Evolutionary conservation across 306 rosid genomes (phyloP).

Genomic region (Rosa multiflora): DNA sequence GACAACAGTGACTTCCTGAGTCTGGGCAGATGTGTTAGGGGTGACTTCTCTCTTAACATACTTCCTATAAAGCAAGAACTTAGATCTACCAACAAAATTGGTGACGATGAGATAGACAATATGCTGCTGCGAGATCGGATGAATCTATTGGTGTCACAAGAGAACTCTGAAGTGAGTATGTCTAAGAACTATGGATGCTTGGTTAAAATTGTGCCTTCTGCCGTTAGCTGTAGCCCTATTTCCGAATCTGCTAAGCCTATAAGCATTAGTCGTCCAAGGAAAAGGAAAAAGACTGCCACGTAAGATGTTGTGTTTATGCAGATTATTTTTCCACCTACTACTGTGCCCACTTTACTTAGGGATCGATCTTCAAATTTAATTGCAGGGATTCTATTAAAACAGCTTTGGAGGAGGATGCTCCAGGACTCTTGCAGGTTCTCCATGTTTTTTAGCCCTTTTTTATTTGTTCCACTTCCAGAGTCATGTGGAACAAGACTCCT

Average conservation of each 20-base stretch:
- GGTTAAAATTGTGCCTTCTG: slow-evolving; percentile 36
- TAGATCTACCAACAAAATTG: slow-evolving; percentile 26
- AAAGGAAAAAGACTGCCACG: slow-evolving; percentile 83
- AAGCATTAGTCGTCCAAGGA: slow-evolving; percentile 40
- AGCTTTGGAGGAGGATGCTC: slow-evolving; percentile 94
- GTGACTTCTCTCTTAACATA: slow-evolving; percentile 32
- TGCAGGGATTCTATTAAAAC: slow-evolving; percentile 82
- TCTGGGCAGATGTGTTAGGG: slow-evolving; percentile 27
- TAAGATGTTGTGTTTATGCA: slow-evolving; percentile 23
- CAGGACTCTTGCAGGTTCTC: slow-evolving; percentile 88
- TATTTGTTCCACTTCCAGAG: slow-evolving; percentile 23
- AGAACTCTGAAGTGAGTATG: slow-evolving; percentile 30
- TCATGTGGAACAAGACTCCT: slow-evolving; percentile 32
- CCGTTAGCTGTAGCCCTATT: slow-evolving; percentile 22
- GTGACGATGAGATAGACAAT: slow-evolving; percentile 50
- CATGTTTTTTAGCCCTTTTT: slow-evolving; percentile 13
- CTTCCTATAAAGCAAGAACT: slow-evolving; percentile 51
- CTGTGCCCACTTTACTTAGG: slow-evolving; percentile 17
- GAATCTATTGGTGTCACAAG: slow-evolving; percentile 41
- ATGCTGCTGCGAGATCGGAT: slow-evolving; percentile 59
- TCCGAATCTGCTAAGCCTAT: slow-evolving; percentile 44
- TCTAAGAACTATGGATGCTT: slow-evolving; percentile 28
- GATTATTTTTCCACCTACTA: background rate
- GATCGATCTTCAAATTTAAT: slow-evolving; percentile 14
- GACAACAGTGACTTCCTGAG: slow-evolving; percentile 36